Base-by-base conservation (phyloP, 306 rosid species). In the Quercus agrifolia region DNA sequence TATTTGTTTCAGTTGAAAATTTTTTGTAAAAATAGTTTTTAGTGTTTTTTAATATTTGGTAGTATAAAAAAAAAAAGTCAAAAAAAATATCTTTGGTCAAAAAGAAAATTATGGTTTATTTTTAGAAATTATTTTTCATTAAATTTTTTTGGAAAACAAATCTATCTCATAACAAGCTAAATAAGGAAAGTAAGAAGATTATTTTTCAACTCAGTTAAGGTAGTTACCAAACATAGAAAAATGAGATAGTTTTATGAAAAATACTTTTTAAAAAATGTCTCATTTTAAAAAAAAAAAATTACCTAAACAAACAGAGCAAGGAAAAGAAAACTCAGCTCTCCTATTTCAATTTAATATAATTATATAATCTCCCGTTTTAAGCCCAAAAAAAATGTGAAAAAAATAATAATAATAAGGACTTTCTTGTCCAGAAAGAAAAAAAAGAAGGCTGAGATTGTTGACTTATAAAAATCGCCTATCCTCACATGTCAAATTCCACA, bases 21-120 rank as follows among this genome's bases (percentile, higher is more conserved):
- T 0, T 38, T 38, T 0, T 8, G 0, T 41, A 41, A 8, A 41
- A 0, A 41, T 41, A 41, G 0, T 41, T 41, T 41, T 8, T 2
- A 0, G 2, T 38, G 0, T 38, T 38, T 41, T 41, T 0, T 0
- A 8, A 0, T 41, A 0, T 7, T 38, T 38, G 11, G 2, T 1
- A 38, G 11, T 38, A 38, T 38, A 38, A 6, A 38, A 38, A 7
- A 38, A 38, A 6, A 28, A 38, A 7, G 46, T 38, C 0, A 38
- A 38, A 7, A 0, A 0, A 38, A 38, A 38, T 7, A 7, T 7
- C 0, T 38, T 38, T 38, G 2, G 0, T 7, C 0, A 38, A 38
- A 0, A 7, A 0, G 2, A 38, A 6, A 38, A 38, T 0, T 6
- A 8, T 7, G 1, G 0, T 0, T 38, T 1, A 8, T 38, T 38